Percentiles rank a stretch among this genome's conserved stretches.
Evolutionary conservation across 2,329 filamentous ascomycete species (phyloP).

Genomic region (Ramichloridium luteum): DNA sequence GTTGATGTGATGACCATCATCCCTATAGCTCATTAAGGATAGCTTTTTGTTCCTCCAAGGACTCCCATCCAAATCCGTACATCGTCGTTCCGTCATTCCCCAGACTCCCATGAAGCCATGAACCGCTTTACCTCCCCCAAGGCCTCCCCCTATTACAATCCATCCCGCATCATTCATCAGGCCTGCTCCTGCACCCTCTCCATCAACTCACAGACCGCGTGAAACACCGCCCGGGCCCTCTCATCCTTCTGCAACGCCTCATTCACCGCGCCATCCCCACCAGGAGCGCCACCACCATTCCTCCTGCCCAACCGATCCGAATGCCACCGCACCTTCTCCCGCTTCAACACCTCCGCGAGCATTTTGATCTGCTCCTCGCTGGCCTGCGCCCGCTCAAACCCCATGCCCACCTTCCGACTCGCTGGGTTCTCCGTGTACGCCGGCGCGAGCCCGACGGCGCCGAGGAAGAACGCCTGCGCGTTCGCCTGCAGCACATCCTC

Average conservation of each 20-base stretch:
- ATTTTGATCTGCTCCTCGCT: slow-evolving; percentile 14
- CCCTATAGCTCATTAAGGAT: no score
- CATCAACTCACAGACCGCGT: slow-evolving; percentile 23
- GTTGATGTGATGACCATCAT: no score
- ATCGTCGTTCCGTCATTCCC: no score
- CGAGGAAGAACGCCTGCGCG: slow-evolving; percentile 22
- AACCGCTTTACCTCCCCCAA: no score
- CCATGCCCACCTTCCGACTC: slow-evolving; percentile 15
- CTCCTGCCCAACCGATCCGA: slow-evolving; percentile 21
- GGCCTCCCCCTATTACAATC: no score
- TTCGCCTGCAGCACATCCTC: slow-evolving; percentile 23
- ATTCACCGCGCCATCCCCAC: slow-evolving; percentile 13
- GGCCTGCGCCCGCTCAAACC: slow-evolving; percentile 15
- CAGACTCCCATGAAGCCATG: no score
- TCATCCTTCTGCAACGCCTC: slow-evolving; percentile 19
- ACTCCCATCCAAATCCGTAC: no score
- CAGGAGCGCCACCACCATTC: slow-evolving; percentile 12
- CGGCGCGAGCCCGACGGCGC: slow-evolving; percentile 16
- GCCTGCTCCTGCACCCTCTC: slow-evolving; percentile 14
- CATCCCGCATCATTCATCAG: no score
- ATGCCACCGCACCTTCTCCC: slow-evolving; percentile 24
- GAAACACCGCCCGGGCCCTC: slow-evolving; percentile 22
- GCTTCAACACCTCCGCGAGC: slow-evolving; percentile 21
- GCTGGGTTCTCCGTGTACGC: slow-evolving; percentile 14
- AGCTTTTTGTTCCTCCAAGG: no score